Evolutionary conservation across 1,139 yeast species (phyloP), one percentile per base, ranked within the genome.

Genomic region (Yarrowia galli): DNA sequence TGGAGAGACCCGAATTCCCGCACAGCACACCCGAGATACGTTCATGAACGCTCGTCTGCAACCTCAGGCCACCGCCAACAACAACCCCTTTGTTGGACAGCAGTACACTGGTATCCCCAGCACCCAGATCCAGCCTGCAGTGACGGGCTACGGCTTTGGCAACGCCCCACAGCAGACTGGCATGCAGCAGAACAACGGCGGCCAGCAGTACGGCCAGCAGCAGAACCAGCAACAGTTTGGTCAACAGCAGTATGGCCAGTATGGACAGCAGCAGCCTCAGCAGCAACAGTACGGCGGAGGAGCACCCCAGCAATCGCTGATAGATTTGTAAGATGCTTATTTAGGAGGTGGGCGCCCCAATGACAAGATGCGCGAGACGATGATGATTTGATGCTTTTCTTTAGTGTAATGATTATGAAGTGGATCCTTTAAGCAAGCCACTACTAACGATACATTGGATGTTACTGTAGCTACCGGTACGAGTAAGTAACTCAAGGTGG

Each of bases 131-230:
- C 84, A 84, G 64, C 89, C 91, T 10, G 82, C 89, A 1, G 89
- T 90, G 74, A 92, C 98, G 5, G 98, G 98, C 1, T 92, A 88
- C 76, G 98, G 98, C 1, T 92, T 92, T 79, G 98, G 98, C 48
- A 92, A 92, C 73, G 86, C 83, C 65, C 78, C 78, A 69, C 78
- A 75, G 46, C 77, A 73, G 43, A 73, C 73, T 60, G 73, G 67
- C 67, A 68, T 67, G 35, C 67, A 69, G 61, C 70, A 67, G 36
- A 12, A 42, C 40, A 49, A 73, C 73, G 64, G 73, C 60, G 65
- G 69, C 25, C 67, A 68, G 60, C 70, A 66, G 42, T 12, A 36
- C 28, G 25, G 48, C 9, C 60, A 53, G 60, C 48, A 43, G 28
- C 48, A 43, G 48, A 43, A 43, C 48, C 49, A 40, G 28, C 60